phyloP scores from a whole-genome alignment of 2,329 filamentous ascomycete genomes.

The Fusarium sp. region DNA sequence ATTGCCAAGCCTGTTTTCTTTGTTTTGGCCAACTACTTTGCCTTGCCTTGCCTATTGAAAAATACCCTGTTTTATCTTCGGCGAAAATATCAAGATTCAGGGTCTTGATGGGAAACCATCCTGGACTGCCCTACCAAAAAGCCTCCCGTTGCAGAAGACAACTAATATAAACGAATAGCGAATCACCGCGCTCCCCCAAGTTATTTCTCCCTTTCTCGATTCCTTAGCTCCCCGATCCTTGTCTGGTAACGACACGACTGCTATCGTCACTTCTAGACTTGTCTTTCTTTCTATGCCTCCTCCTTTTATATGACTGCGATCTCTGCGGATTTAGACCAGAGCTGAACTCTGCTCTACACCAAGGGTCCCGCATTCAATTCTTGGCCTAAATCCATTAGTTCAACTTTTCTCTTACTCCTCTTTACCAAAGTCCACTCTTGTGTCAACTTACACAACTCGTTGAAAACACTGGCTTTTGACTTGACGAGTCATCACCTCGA shows the following conservation, averaged over 20 bases:
- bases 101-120: slow-evolving; percentile 9
- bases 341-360: slow-evolving; percentile 11
- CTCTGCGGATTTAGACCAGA: slow-evolving; percentile 9
- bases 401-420: slow-evolving; percentile 13
- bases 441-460: slow-evolving; percentile 11
- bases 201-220: neutral
- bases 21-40: neutral
- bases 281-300: neutral
- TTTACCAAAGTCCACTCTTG: neutral
- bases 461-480: neutral
- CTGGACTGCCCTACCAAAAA: slow-evolving; percentile 11
- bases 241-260: slow-evolving; percentile 5
- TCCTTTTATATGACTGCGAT: neutral
- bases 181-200: neutral
- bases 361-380: slow-evolving; percentile 11
- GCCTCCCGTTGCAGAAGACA: slow-evolving; percentile 13
- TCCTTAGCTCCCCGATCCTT: slow-evolving; percentile 10
- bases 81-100: slow-evolving; percentile 17
- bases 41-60: neutral
- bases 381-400: slow-evolving; percentile 17
- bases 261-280: slow-evolving; percentile 15
- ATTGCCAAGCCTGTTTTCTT: slow-evolving; percentile 4
- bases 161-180: slow-evolving; percentile 1
- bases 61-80: slow-evolving; percentile 5
- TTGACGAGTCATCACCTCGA: neutral